These are phyloP conservation scores for Thielaviopsis populi DNA, from an alignment of 2,329 filamentous ascomycete genomes.

Conservation along the genomic window DNA sequence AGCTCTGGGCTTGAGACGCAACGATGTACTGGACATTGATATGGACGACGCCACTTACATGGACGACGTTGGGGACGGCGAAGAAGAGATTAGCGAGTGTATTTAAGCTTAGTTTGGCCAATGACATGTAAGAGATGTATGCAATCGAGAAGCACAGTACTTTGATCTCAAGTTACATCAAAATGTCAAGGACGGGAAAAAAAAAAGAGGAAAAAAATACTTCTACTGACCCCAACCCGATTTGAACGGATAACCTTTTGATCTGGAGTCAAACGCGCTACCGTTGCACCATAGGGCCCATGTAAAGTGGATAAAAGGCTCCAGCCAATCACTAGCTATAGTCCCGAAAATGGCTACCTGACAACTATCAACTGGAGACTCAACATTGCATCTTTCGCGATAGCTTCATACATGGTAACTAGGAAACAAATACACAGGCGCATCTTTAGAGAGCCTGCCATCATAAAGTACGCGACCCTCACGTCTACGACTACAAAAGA, in stretches of 20 bases:
- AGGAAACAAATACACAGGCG: neutral
- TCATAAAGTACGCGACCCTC: no score
- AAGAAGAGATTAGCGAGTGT: no score
- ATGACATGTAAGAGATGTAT: no score
- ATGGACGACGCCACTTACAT: no score
- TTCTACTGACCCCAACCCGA: neutral
- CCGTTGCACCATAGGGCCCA: slow-evolving; percentile 7
- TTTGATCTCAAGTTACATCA: no score
- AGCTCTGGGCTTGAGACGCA: no score
- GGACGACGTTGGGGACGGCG: no score
- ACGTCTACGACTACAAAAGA: neutral
- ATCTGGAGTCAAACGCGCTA: slow-evolving; percentile 10
- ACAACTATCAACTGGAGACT: neutral
- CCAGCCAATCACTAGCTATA: neutral
- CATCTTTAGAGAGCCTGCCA: no score
- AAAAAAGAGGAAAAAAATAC: neutral
- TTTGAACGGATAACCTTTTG: slow-evolving; percentile 9
- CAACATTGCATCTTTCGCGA: neutral
- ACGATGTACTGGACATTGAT: no score
- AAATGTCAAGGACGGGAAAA: no score
- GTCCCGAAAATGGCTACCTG: neutral
- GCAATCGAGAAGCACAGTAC: no score
- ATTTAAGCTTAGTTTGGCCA: no score
- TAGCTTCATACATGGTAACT: neutral
- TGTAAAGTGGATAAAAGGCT: neutral